Evolutionary conservation across 1,139 yeast genomes (phyloP), one percentile per base, ranked within the genome.

Genomic region (Diutina scorzettiae): DNA sequence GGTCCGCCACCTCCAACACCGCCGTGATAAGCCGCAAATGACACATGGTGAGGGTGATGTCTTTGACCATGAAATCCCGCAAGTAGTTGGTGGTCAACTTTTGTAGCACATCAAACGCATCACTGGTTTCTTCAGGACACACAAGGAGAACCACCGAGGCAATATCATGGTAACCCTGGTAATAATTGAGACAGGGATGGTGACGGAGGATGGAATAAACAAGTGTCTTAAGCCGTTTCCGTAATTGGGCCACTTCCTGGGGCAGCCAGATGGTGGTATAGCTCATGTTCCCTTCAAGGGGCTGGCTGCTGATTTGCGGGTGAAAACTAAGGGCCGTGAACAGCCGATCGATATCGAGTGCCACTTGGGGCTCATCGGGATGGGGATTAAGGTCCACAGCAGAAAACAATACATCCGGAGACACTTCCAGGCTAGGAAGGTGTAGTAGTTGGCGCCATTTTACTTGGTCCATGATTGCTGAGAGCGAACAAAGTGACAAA

Each of bases 91-190:
- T 51, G 0, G 94, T 69, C 43, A 89, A 63, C 23, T 59, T 55
- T 45, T 81, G 84, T 43, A 87, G 46, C 18, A 43, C 45, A n/a
- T 52, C 53, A 4, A 51, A 49, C 4, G 51, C 45, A 25, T 11
- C 32, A 25, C 14, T 48, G 16, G 21, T 44, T 33, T 54, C 53
- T n/a, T 54, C 55, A 12, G 60, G 64, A 51, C 76, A 75, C 0
- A 81, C 73, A 18, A 80, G 53, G 18, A 82, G 61, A n/a, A 84
- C 63, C 8, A 83, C 69, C 42, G 84, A 73, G 2, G 87, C 89
- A 30, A 89, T 66, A 54, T 91, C 97, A 59, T 91, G 97, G 55
- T 73, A 86, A 0, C 98, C 98, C 59, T 91, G 98, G 56, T 86
- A 91, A 58, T 91, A 91, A 46, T 75, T 66, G 39, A 89, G 63